A percentile compares a stretch with the other conserved stretches of the same genome.
These are phyloP conservation scores for Cudoniella acicularis DNA, from an alignment of 495 filamentous ascomycete genomes.

Conservation along the genomic window DNA sequence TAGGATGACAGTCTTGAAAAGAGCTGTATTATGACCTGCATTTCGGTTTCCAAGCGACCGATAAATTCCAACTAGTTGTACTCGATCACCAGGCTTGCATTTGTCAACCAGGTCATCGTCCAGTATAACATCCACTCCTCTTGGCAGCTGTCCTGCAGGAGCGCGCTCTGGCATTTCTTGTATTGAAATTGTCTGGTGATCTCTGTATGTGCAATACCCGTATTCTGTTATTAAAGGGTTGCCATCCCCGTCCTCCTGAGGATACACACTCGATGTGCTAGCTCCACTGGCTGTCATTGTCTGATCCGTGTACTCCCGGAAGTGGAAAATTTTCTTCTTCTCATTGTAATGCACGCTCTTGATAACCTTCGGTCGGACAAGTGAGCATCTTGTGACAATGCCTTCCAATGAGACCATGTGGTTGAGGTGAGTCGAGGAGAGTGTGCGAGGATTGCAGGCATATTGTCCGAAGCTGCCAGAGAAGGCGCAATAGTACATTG, in stretches of 20 bases:
- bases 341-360: slow-evolving; percentile 97
- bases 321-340: slow-evolving; percentile 73
- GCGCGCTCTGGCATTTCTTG: slow-evolving; percentile 99
- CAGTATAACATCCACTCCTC: slow-evolving; percentile 95
- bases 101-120: slow-evolving; percentile 96
- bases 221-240: slow-evolving; percentile 87
- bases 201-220: slow-evolving; percentile 90
- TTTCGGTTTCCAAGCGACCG: slow-evolving; percentile 92
- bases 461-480: slow-evolving; percentile 93
- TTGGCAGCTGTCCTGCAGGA: slow-evolving; percentile 90
- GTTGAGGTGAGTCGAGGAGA: slow-evolving; percentile 85
- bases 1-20: slow-evolving; percentile 88
- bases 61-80: slow-evolving; percentile 93
- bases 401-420: slow-evolving; percentile 96
- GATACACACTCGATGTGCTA: slow-evolving; percentile 85
- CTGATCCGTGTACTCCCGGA: slow-evolving; percentile 87
- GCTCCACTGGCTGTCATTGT: slow-evolving; percentile 91
- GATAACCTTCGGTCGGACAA: slow-evolving; percentile 93
- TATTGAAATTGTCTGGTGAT: slow-evolving; percentile 97
- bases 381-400: slow-evolving; percentile 92
- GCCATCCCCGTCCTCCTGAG: slow-evolving; percentile 85
- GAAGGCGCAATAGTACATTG: slow-evolving; percentile 89
- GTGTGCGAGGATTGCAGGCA: slow-evolving; percentile 88
- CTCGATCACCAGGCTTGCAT: slow-evolving; percentile 91
- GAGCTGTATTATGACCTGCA: slow-evolving; percentile 76